A percentile compares a stretch with the other conserved stretches of the same genome.
Conservation (phyloP, 108 stramenopile genomes). For the Cyclostephanos tholiformis region DNA sequence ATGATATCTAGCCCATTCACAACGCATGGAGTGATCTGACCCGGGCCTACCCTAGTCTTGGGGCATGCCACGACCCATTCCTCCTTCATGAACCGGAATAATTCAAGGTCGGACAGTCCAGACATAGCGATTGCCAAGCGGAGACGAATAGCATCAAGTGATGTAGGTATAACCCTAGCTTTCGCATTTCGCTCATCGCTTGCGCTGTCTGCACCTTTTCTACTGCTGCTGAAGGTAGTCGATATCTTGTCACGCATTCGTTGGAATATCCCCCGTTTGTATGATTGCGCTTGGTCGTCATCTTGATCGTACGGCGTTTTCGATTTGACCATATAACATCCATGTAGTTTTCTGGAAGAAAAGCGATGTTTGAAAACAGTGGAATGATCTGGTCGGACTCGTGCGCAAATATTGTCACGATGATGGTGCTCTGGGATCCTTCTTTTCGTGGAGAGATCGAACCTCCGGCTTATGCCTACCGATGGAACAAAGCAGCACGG, state of each 20-base stretch:
- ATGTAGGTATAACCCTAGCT: constrained; percentile 33
- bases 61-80: constrained; percentile 84
- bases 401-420: background rate
- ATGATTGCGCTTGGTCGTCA: constrained; percentile 5
- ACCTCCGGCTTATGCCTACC: background rate
- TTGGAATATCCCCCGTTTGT: constrained; percentile 30
- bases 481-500: constrained; percentile 11
- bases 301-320: constrained; percentile 21
- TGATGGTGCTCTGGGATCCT: background rate
- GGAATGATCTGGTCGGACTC: constrained; percentile 2
- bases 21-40: constrained; percentile 84
- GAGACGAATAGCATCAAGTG: constrained; percentile 36
- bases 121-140: constrained; percentile 45
- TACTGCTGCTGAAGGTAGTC: constrained; percentile 26
- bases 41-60: constrained; percentile 88
- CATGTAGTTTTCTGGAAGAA: background rate
- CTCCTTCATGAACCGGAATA: constrained; percentile 37
- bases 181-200: constrained; percentile 11
- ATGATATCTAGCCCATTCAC: constrained; percentile 81
- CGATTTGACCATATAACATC: constrained; percentile 12
- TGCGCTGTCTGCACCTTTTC: constrained; percentile 10
- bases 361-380: constrained; percentile 1
- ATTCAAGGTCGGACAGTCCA: constrained; percentile 27
- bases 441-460: background rate
- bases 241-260: constrained; percentile 45